Evolutionary conservation across 306 rosid genomes (phyloP).

Genomic region (Prinsepia uniflora): DNA sequence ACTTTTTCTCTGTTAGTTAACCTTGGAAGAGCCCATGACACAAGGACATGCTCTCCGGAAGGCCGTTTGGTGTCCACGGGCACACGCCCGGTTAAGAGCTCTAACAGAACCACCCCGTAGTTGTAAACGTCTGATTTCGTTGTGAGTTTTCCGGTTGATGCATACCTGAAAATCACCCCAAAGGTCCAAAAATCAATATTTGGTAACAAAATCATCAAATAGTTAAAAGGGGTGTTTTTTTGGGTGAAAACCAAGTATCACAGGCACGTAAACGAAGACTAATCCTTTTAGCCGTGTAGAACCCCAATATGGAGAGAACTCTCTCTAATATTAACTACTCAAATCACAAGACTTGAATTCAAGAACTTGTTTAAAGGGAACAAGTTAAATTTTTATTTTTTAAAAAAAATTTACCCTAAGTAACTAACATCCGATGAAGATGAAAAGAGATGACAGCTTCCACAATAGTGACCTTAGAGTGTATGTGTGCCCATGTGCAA

Average conservation of each 20-base stretch:
- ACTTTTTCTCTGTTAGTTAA: slow-evolving; percentile 79
- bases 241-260: too few relatives aligned
- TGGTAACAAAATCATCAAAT: too few relatives aligned
- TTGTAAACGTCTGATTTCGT: slow-evolving; percentile 92
- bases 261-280: too few relatives aligned
- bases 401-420: slow-evolving; percentile 5
- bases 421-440: neutral
- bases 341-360: too few relatives aligned
- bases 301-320: too few relatives aligned
- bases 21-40: slow-evolving; percentile 96
- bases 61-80: slow-evolving; percentile 80
- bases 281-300: too few relatives aligned
- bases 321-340: too few relatives aligned
- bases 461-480: slow-evolving; percentile 35
- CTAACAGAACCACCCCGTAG: slow-evolving; percentile 91
- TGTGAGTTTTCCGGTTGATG: slow-evolving; percentile 80
- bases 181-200: neutral
- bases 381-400: too few relatives aligned
- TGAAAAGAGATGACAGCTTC: slow-evolving; percentile 37
- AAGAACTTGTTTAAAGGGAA: too few relatives aligned
- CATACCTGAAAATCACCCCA: slow-evolving; percentile 55
- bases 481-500: slow-evolving; percentile 39
- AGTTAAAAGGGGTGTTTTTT: too few relatives aligned
- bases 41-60: slow-evolving; percentile 88
- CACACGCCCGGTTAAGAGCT: slow-evolving; percentile 86